Conservation (phyloP, 2,329 filamentous ascomycete species). For the Graphilbum sp. region DNA sequence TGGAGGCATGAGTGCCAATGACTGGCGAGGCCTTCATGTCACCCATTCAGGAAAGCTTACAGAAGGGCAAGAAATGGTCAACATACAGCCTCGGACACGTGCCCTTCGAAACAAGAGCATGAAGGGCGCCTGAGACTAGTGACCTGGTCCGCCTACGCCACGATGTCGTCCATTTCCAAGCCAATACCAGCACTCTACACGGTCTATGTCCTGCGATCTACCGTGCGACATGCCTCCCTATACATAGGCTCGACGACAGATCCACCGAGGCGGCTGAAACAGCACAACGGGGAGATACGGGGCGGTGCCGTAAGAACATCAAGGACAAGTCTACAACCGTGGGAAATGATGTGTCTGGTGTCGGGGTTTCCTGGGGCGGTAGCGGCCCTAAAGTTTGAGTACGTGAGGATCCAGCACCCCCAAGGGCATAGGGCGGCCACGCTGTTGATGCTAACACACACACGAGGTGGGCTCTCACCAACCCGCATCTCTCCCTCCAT, state of each 20-base stretch:
- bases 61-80: too few relatives aligned
- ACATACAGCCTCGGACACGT: too few relatives aligned
- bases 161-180: conserved; percentile 26
- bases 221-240: conserved; percentile 49
- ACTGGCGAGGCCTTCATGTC: too few relatives aligned
- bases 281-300: conserved; percentile 75
- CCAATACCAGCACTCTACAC: conserved; percentile 80
- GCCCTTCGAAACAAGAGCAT: too few relatives aligned
- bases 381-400: conserved; percentile 90
- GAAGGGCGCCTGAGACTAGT: too few relatives aligned
- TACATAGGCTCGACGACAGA: conserved; percentile 92
- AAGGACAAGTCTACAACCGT: conserved; percentile 52
- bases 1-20: too few relatives aligned
- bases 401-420: conserved; percentile 13
- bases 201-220: conserved; percentile 83
- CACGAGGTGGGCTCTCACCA: conserved; percentile 90
- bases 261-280: conserved; percentile 65
- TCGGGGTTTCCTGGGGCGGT: conserved; percentile 78
- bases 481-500: conserved; percentile 66
- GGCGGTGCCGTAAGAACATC: conserved; percentile 72
- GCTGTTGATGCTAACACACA: too few relatives aligned
- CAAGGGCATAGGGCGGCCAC: too few relatives aligned
- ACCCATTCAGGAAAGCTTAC: too few relatives aligned
- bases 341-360: conserved; percentile 80
- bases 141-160: too few relatives aligned